Conservation (phyloP, 2,329 filamentous ascomycete species). For the Monilinia fructigena region DNA sequence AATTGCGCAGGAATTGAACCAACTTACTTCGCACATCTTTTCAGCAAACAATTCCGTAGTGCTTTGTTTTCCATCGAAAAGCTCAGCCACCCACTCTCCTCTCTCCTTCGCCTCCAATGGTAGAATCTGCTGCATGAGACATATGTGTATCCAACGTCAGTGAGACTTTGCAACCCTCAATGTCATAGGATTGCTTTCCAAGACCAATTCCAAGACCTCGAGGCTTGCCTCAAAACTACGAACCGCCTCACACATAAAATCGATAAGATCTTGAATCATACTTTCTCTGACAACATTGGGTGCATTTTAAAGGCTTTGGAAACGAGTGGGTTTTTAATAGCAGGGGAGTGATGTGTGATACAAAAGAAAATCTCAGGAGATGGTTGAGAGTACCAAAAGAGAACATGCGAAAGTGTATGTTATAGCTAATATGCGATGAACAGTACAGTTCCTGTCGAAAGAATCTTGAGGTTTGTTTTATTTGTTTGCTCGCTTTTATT, state of each 20-base stretch:
- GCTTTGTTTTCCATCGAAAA: not conserved
- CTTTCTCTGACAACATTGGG: not conserved
- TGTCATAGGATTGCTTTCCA: not conserved
- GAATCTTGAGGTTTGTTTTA: not conserved
- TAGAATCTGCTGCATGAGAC: not conserved
- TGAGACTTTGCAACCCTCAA: not conserved
- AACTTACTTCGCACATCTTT: not conserved
- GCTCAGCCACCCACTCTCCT: not conserved
- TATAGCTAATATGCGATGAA: not conserved
- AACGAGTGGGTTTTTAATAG: not conserved
- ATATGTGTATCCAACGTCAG: conserved; percentile 6
- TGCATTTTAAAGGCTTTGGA: not conserved
- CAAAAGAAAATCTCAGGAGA: not conserved
- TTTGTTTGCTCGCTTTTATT: not conserved
- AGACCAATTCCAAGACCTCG: not conserved
- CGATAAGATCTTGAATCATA: conserved; percentile 5
- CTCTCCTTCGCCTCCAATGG: not conserved
- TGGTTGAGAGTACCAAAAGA: not conserved
- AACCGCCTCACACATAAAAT: not conserved
- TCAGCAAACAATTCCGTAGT: not conserved
- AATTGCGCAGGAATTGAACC: not conserved
- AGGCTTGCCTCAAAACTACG: not conserved
- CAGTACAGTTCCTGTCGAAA: not conserved
- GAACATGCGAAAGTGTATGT: not conserved
- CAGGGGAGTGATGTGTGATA: not conserved